These are phyloP conservation scores for Euphorbia lathyris DNA, from an alignment of 345 rosid genomes.

Conservation along the genomic window DNA sequence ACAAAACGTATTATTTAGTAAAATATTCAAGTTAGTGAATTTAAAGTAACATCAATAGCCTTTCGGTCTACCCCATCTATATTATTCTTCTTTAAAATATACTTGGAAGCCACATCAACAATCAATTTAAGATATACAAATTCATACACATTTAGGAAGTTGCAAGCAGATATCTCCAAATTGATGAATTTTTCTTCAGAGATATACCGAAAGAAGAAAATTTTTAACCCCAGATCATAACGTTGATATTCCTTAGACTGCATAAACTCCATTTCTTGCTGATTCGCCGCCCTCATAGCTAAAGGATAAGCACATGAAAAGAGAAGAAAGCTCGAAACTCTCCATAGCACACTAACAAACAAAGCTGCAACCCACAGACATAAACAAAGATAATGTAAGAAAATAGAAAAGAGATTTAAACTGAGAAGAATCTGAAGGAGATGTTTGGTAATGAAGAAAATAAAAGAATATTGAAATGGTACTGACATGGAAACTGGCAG, in stretches of 20 bases:
- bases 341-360: conserved; percentile 6
- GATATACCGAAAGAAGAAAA: neutral
- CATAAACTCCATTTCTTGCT: neutral
- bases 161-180: neutral
- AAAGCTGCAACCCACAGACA: conserved; percentile 10
- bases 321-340: conserved; percentile 1
- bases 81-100: neutral
- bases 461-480: neutral
- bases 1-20: neutral
- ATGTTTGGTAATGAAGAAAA: neutral
- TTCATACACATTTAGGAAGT: neutral
- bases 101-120: neutral
- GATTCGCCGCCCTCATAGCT: neutral
- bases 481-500: conserved; percentile 28
- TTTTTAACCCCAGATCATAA: neutral
- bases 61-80: neutral
- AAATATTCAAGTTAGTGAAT: neutral
- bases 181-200: too few species aligned
- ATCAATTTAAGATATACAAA: neutral
- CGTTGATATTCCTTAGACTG: neutral
- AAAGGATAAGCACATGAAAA: neutral
- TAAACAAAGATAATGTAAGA: neutral
- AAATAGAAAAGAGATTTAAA: neutral
- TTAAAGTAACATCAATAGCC: neutral
- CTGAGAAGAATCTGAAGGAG: neutral